These are phyloP conservation scores for Rhynchosporium secalis DNA, from an alignment of 2,329 filamentous ascomycete species.

Conservation along the genomic window DNA sequence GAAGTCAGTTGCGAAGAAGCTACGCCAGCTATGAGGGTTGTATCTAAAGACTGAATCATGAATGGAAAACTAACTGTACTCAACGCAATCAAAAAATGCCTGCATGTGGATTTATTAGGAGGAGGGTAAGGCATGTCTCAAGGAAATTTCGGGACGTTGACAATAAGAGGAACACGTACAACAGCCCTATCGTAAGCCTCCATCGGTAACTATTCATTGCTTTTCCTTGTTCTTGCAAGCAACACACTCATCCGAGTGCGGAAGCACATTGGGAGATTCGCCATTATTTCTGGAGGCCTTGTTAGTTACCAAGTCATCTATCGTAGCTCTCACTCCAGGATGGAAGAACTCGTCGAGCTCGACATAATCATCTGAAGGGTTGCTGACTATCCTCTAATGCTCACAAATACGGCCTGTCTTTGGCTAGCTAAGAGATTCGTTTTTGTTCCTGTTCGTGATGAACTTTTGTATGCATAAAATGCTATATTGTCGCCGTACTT, in stretches of 20 bases:
- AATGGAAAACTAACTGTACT: slow-evolving; percentile 51
- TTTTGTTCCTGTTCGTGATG: slow-evolving; percentile 19
- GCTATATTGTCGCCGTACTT: slow-evolving; percentile 11
- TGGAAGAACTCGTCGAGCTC: background rate
- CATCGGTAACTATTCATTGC: slow-evolving; percentile 50
- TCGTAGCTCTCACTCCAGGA: background rate
- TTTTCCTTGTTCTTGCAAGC: slow-evolving; percentile 37
- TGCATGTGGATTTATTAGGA: no score
- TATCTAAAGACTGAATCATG: slow-evolving; percentile 61
- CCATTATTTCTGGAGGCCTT: background rate
- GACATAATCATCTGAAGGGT: slow-evolving; percentile 14
- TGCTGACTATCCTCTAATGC: slow-evolving; percentile 18
- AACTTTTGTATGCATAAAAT: slow-evolving; percentile 25
- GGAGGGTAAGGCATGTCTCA: no score
- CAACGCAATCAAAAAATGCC: no score
- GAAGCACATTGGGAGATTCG: slow-evolving; percentile 4
- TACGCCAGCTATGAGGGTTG: slow-evolving; percentile 63
- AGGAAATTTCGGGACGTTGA: no score
- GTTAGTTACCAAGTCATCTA: background rate
- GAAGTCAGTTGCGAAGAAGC: slow-evolving; percentile 66
- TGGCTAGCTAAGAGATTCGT: slow-evolving; percentile 10
- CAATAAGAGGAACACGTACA: no score
- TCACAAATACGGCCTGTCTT: slow-evolving; percentile 16
- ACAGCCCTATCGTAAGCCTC: slow-evolving; percentile 59
- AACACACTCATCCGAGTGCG: slow-evolving; percentile 18